phyloP scores from a whole-genome alignment of 352 stramenopile species.

The Phytophthora cryptogea region DNA sequence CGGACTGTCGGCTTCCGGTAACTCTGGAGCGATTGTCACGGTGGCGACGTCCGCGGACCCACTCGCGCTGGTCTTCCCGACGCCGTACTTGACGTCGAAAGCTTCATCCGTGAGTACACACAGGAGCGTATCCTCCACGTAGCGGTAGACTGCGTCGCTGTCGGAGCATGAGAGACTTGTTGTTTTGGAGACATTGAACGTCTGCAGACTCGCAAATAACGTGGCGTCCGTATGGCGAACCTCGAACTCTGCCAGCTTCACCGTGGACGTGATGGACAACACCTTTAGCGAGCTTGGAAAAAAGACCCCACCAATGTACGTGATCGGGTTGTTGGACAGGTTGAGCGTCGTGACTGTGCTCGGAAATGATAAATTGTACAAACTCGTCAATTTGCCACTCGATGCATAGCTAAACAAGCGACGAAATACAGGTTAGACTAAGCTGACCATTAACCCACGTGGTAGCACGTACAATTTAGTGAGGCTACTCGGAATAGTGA shows the following conservation, averaged over 20 bases:
- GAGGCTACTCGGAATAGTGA: conserved; percentile 29
- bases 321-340: conserved; percentile 43
- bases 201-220: conserved; percentile 28
- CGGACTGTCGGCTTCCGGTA: conserved; percentile 29
- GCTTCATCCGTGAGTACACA: conserved; percentile 45
- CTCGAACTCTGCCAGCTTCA: conserved; percentile 45
- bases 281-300: conserved; percentile 36
- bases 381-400: conserved; percentile 28
- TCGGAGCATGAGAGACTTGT: conserved; percentile 43
- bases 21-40: conserved; percentile 4
- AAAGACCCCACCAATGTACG: conserved; percentile 33
- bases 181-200: conserved; percentile 41
- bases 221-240: conserved; percentile 39
- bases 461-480: conserved; percentile 32
- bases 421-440: neutral
- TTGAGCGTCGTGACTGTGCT: conserved; percentile 38
- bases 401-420: conserved; percentile 19
- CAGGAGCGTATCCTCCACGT: conserved; percentile 48
- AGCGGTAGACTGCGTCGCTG: conserved; percentile 27
- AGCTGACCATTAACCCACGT: neutral
- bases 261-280: conserved; percentile 29
- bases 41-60: conserved; percentile 4
- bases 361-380: conserved; percentile 44
- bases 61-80: conserved; percentile 10
- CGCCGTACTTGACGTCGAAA: conserved; percentile 43